Conservation (phyloP, 1,284 basidiomycete species). For the Ceratobasidium sp. region DNA sequence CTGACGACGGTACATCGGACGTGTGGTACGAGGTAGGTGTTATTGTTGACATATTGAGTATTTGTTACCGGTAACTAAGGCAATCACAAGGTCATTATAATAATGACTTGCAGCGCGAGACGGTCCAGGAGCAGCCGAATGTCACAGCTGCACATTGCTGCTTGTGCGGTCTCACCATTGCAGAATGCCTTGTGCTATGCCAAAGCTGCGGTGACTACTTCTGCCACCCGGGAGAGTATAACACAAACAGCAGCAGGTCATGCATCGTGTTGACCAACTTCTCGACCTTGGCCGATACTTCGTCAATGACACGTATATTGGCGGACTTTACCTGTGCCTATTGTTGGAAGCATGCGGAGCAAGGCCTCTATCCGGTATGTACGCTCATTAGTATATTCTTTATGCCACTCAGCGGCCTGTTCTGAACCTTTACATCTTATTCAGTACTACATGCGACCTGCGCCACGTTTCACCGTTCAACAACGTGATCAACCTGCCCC, state of each 20-base stretch:
- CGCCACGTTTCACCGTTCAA: background rate
- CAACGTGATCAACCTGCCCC: background rate
- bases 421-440: background rate
- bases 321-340: background rate
- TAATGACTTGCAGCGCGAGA: background rate
- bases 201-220: background rate
- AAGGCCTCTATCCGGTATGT: slow-evolving; percentile 8
- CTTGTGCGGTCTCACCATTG: background rate
- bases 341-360: slow-evolving; percentile 8
- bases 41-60: no score
- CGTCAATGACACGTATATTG: background rate
- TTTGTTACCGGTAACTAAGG: no score
- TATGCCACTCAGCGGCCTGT: background rate
- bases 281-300: background rate
- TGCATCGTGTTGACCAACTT: background rate
- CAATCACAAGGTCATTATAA: slow-evolving; percentile 5
- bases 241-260: background rate
- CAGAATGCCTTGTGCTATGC: background rate
- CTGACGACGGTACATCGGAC: no score
- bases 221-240: background rate
- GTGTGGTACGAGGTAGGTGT: no score
- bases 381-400: background rate
- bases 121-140: background rate
- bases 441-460: slow-evolving; percentile 14
- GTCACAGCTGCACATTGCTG: background rate